Base-by-base conservation (phyloP, 2,329 filamentous ascomycete species). In the Geosmithia morbida region DNA sequence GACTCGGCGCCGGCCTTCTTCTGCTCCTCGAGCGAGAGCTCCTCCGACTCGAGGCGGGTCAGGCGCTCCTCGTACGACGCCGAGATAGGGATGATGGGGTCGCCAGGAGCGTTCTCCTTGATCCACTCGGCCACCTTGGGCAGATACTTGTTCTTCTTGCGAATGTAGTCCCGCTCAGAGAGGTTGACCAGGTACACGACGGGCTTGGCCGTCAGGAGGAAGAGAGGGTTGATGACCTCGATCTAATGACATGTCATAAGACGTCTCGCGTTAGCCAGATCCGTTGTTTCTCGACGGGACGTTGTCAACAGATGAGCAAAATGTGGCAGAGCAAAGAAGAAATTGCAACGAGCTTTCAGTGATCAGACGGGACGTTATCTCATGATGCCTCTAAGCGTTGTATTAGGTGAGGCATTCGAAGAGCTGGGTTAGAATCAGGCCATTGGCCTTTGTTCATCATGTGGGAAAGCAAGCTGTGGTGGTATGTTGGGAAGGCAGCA, bases 391-490 rank as follows among this genome's bases (percentile, higher is more conserved):
- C 84, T 74, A 61, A 43, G 75, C 77, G 80, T 86, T 79, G 68
- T 44, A n/a, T 70, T 70, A 67, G 70, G 69, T 76, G 81, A 85
- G 84, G 79, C 77, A 79, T 83, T 97, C 90, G 83, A 95, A 85
- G 92, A 98, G 92, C 92, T 98, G 92, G 92, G 92, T 94, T 89
- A 86, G 73, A 85, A 74, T 88, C 85, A 85, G 89, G 87, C 86
- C 77, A 69, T 72, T 73, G 81, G 87, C 88, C 92, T 84, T 95
- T 94, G 84, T 82, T 97, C 92, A 97, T 97, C 92, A 95, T 83
- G 59, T 64, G 8, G 41, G 11, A 30, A 30, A 30, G 29, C 6
- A 30, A 11, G 29, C 6, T 7, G 29, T 6, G 29, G 6, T 30
- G 19, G 42, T n/a, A n/a, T n/a, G n/a, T n/a, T n/a, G 26, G 39